Conservation (phyloP, 345 rosid species). For the Rhodamnia rubescens region DNA sequence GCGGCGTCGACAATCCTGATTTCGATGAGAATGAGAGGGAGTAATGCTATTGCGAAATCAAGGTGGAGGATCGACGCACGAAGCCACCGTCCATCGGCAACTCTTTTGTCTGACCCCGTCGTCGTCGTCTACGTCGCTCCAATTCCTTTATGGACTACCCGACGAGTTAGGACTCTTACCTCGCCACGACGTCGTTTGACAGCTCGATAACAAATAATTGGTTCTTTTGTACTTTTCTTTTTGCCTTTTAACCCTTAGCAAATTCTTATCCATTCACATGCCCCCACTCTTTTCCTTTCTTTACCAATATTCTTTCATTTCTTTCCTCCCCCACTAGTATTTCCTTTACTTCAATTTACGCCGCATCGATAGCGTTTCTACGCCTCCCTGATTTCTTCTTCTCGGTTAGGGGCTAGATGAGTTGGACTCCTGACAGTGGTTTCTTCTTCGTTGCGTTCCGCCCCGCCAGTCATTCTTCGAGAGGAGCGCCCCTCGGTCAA, state of each 20-base stretch:
- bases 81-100: background rate
- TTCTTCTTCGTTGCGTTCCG: background rate
- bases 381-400: background rate
- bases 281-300: too few relatives aligned
- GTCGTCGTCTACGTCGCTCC: background rate
- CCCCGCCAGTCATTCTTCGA: background rate
- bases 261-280: too few relatives aligned
- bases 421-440: too few relatives aligned
- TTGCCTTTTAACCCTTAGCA: background rate
- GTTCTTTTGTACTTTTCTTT: background rate
- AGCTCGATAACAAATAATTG: background rate
- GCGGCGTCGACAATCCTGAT: background rate
- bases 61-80: background rate
- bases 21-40: background rate
- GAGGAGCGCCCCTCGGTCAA: background rate
- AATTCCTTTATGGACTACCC: background rate
- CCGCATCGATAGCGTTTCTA: background rate
- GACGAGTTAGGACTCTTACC: background rate
- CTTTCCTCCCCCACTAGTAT: background rate
- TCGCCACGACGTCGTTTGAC: background rate
- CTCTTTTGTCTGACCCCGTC: background rate
- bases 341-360: background rate
- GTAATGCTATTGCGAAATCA: background rate
- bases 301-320: background rate
- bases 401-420: too few relatives aligned